Evolutionary conservation across 371 early-diverging fungal genomes (phyloP).

Genomic region (Umbelopsis sp.): DNA sequence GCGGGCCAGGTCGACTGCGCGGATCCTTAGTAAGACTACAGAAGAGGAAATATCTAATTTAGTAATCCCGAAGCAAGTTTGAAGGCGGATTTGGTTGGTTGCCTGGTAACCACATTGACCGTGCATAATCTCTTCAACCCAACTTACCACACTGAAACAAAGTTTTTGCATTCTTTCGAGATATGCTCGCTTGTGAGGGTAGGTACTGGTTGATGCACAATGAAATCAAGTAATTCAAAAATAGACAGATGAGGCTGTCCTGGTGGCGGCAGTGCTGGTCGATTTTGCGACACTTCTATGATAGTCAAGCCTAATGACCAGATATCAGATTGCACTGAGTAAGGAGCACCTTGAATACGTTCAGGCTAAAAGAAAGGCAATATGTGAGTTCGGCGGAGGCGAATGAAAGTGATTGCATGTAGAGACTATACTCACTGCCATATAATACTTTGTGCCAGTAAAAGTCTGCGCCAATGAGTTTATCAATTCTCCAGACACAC

Average conservation of each 20-base stretch:
- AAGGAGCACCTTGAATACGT: constrained; percentile 81
- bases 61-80: constrained; percentile 32
- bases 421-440: constrained; percentile 66
- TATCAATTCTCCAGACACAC: constrained; percentile 78
- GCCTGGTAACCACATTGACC: background rate
- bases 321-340: constrained; percentile 81
- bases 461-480: constrained; percentile 84
- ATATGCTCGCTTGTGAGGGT: constrained; percentile 55
- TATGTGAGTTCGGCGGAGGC: background rate
- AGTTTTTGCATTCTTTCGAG: constrained; percentile 62
- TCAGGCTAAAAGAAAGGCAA: constrained; percentile 66
- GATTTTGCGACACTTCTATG: constrained; percentile 79
- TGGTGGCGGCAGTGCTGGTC: constrained; percentile 76
- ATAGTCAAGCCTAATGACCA: constrained; percentile 88
- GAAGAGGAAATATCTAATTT: constrained; percentile 20
- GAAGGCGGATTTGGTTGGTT: constrained; percentile 29
- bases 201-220: constrained; percentile 79
- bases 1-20: constrained; percentile 74
- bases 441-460: constrained; percentile 87
- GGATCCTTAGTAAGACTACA: constrained; percentile 81
- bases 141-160: constrained; percentile 63
- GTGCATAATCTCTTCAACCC: constrained; percentile 17
- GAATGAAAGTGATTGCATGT: background rate
- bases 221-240: constrained; percentile 82
- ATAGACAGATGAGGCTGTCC: constrained; percentile 59